These are phyloP conservation scores for Leccinum angustisporum DNA, from an alignment of 1,284 basidiomycete species.

Conservation along the genomic window DNA sequence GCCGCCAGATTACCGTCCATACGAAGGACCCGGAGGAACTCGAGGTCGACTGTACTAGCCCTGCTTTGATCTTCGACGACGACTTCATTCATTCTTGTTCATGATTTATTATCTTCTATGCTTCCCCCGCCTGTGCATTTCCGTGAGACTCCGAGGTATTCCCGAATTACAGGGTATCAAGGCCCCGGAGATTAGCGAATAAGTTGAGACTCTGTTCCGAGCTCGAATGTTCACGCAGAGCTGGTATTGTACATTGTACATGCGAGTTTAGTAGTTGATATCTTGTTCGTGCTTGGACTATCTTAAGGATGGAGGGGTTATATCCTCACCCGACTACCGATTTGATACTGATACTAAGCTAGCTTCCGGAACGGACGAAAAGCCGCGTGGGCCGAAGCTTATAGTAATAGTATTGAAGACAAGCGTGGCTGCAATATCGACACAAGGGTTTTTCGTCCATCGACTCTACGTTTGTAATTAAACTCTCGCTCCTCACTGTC, in stretches of 20 bases:
- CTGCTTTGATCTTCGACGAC: not conserved
- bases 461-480: slow-evolving; percentile 15
- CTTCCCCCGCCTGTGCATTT: slow-evolving; percentile 5
- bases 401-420: too few relatives aligned
- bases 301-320: not conserved
- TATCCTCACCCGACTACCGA: too few relatives aligned
- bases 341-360: too few relatives aligned
- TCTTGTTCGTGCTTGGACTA: not conserved
- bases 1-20: slow-evolving; percentile 70
- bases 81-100: slow-evolving; percentile 17
- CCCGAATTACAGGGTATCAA: slow-evolving; percentile 5
- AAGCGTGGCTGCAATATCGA: not conserved
- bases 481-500: too few relatives aligned
- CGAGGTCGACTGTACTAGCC: slow-evolving; percentile 37
- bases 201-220: not conserved
- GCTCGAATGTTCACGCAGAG: not conserved
- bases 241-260: not conserved
- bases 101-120: slow-evolving; percentile 22
- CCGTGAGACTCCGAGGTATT: not conserved
- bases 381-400: too few relatives aligned
- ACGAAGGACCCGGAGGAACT: slow-evolving; percentile 55
- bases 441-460: slow-evolving; percentile 19
- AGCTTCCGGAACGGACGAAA: too few relatives aligned
- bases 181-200: not conserved
- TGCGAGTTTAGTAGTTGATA: not conserved